phyloP scores from a whole-genome alignment of 108 stramenopile species.

The Nitzschia sp. region DNA sequence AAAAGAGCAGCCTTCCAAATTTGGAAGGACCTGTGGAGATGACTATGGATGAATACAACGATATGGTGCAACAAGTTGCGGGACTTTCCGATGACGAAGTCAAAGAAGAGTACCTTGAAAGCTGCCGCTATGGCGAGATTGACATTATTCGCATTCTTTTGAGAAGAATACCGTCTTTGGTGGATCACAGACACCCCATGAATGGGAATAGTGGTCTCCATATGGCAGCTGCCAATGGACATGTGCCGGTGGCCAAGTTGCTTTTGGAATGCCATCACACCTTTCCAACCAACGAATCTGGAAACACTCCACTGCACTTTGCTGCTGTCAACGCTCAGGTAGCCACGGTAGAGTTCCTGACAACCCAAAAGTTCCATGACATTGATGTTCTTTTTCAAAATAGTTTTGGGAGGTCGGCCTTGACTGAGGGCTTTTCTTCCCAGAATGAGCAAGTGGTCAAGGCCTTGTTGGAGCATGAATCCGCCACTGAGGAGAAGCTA shows the following conservation, averaged over 20 bases:
- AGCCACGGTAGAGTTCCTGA: constrained; percentile 51
- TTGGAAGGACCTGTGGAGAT: constrained; percentile 36
- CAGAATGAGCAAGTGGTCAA: constrained; percentile 66
- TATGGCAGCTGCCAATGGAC: constrained; percentile 81
- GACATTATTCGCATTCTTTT: constrained; percentile 59
- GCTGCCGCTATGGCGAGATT: constrained; percentile 74
- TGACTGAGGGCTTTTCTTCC: constrained; percentile 82
- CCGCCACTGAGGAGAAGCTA: constrained; percentile 80
- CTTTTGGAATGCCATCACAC: constrained; percentile 43
- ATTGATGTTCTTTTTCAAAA: constrained; percentile 80
- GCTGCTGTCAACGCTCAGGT: constrained; percentile 73
- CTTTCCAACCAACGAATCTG: constrained; percentile 50
- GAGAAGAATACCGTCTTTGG: constrained; percentile 24
- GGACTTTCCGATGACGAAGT: constrained; percentile 52
- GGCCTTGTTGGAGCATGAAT: constrained; percentile 78
- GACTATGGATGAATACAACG: constrained; percentile 38
- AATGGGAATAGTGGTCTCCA: constrained; percentile 70
- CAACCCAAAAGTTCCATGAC: constrained; percentile 36
- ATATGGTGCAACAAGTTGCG: constrained; percentile 33
- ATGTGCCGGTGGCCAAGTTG: constrained; percentile 46
- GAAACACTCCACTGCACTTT: constrained; percentile 87
- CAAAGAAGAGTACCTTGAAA: constrained; percentile 58
- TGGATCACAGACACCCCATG: constrained; percentile 31
- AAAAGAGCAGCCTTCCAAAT: neutral
- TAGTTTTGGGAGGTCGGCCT: constrained; percentile 74